Base-by-base conservation (phyloP, 768 basidiomycete species). In the Trametes cingulata region DNA sequence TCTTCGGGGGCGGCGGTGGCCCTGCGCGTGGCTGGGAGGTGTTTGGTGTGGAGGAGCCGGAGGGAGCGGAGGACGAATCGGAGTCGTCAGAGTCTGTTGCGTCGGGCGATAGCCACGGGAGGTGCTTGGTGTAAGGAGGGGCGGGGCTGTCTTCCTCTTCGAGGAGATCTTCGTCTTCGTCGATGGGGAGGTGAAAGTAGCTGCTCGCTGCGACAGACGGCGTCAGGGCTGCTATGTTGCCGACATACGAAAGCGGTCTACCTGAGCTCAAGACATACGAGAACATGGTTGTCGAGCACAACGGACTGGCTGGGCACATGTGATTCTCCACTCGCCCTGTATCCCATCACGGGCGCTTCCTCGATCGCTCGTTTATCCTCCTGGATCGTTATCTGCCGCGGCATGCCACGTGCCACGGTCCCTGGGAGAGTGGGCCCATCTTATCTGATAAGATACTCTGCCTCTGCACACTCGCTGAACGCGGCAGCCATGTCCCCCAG, bases 181-280 rank as follows among this genome's bases (percentile, higher is more conserved):
- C 85, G 62, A 86, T 74, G 20, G 87, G 86, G 9, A 85, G 77
- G 66, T 83, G 78, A 66, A 88, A 87, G 71, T 85, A 87, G 6
- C 80, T 78, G 68, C 78, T 84, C 50, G 83, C 88, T 87, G 58
- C 6, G 15, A n/a, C 41, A 13, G 14, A 33, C 29, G 37, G n/a
- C 41, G 43, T 27, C 27, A 50, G 29, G 25, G 25, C 19, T 14
- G 20, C 48, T 29, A 58, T 20, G 27, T 59, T 37, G 25, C 19
- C 41, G 25, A 24, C 13, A 9, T 9, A n/a, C 7, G 36, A 41
- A 35, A 13, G 29, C 35, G 60, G 40, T 47, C 35, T 61, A 60
- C 69, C 65, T 48, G 70, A 68, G 66, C 62, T 53, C 52, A 66
- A 42, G 46, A 68, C 65, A 46, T 62, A 62, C 35, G 71, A 68